phyloP scores from a whole-genome alignment of 2,329 filamentous ascomycete species.

The Lomentospora prolificans region DNA sequence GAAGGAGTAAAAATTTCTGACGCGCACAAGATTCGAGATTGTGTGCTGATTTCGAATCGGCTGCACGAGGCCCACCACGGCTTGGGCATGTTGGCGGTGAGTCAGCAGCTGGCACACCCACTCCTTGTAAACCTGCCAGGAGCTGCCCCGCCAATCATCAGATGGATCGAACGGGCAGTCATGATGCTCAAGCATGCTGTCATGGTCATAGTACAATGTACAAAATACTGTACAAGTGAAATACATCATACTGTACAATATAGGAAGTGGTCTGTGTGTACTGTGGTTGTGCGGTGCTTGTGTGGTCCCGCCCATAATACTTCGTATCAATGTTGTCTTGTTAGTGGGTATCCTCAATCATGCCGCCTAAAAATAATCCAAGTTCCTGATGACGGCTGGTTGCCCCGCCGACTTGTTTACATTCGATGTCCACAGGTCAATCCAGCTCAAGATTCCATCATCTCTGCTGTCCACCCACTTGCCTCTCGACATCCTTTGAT shows the following conservation, averaged over 20 bases:
- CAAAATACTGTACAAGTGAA: too few species aligned
- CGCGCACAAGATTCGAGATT: neutral
- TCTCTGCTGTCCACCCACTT: neutral
- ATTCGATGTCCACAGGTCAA: conserved; percentile 7
- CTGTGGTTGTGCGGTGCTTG: neutral
- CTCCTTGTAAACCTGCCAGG: too few species aligned
- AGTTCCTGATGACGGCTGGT: conserved; percentile 7
- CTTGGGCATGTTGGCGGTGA: too few species aligned
- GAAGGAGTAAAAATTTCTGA: neutral
- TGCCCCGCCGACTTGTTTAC: conserved; percentile 19
- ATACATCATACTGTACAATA: too few species aligned
- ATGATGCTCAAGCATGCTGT: too few species aligned
- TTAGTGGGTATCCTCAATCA: neutral
- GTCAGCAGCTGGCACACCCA: too few species aligned
- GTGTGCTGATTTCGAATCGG: neutral
- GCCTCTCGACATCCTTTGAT: neutral
- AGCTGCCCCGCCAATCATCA: too few species aligned
- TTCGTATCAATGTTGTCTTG: too few species aligned
- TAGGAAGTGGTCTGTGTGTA: too few species aligned
- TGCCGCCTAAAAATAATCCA: neutral
- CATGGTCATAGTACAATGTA: too few species aligned
- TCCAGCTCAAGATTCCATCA: neutral
- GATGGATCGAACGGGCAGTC: too few species aligned
- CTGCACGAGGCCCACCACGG: too few species aligned
- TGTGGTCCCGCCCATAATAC: neutral